Base-by-base conservation (phyloP, 2,329 filamentous ascomycete genomes). In the Ceratocystis cacaofunesta region DNA sequence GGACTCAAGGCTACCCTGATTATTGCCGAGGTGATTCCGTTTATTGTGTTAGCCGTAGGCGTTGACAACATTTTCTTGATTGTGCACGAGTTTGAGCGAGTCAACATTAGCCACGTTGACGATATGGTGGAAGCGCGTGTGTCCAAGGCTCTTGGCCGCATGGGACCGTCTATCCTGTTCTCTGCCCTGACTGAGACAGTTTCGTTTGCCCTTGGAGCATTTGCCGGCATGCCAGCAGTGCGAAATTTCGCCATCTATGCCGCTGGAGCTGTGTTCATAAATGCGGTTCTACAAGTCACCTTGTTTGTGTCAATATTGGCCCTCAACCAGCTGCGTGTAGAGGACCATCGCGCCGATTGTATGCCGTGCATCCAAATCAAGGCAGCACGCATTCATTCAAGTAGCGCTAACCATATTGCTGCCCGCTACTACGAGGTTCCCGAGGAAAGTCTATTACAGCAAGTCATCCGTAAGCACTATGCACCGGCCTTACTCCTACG, bases 31-130 rank as follows among this genome's bases (percentile, higher is more conserved):
- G 94, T 99, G 68, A 99, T 99, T 69, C 94, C 94, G 0, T 99
- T 99, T 75, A 86, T 99, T 69, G 92, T 99, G 8, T 78, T 99
- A 22, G 94, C 94, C 12, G 92, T 99, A 32, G 94, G 94, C 58
- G 95, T 99, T 2, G 94, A 99, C 80, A 99, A 99, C 72, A 97
- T 99, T 71, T 99, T 99, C 77, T 79, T 99, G 65, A 96, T 99
- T 67, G 94, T 99, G 0, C 94, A 99, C 75, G 94, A 99, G 75
- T 95, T 99, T 67, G 94, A 99, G 73, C 84, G 94, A 36, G 89
- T 96, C 73, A 99, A 99, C 71, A 78, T 91, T 70, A 95, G 88
- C 74, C 89, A 96, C 71, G 90, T 92, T 0, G 92, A 97, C 71
- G 88, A 92, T 68, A 82, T 88, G 74, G 87, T 99, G 1, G 88